These are phyloP conservation scores for Suaeda aralocaspica DNA, from an alignment of 148 eudicot genomes.

Conservation along the genomic window DNA sequence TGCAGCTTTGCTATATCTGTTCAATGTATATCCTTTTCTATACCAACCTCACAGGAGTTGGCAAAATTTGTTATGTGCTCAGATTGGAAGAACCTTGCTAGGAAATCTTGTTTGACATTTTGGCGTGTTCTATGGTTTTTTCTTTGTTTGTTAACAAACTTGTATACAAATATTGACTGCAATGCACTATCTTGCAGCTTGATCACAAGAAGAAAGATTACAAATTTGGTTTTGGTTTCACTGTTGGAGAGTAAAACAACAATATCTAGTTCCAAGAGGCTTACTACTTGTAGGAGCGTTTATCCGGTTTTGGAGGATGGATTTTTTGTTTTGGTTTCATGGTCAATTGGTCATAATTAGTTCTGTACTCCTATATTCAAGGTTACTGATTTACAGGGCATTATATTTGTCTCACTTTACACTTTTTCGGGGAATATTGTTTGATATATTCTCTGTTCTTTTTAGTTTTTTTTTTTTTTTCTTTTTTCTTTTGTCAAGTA, in stretches of 20 bases:
- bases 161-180: not conserved
- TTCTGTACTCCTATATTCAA: slow-evolving; percentile 17
- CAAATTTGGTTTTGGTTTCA: slow-evolving; percentile 68
- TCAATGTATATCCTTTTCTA: too few species aligned
- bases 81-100: too few species aligned
- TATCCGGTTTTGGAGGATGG: slow-evolving; percentile 18
- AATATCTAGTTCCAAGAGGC: not conserved
- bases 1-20: not conserved
- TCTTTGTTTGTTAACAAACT: not conserved
- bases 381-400: slow-evolving; percentile 15
- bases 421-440: slow-evolving; percentile 9
- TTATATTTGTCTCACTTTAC: slow-evolving; percentile 14
- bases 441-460: not conserved
- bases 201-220: slow-evolving; percentile 70
- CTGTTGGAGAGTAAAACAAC: slow-evolving; percentile 52
- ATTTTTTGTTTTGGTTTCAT: slow-evolving; percentile 6
- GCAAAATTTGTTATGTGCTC: too few species aligned
- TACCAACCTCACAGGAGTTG: too few species aligned
- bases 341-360: slow-evolving; percentile 1
- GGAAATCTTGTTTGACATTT: not conserved
- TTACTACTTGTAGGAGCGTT: slow-evolving; percentile 12
- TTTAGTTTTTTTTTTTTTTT: too few species aligned
- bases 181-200: slow-evolving; percentile 38
- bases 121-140: not conserved
- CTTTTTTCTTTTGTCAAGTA: not conserved